A percentile compares a stretch with the other conserved stretches of the same genome.
These are phyloP conservation scores for Jaapia argillacea DNA, from an alignment of 768 basidiomycete genomes.

Conservation along the genomic window DNA sequence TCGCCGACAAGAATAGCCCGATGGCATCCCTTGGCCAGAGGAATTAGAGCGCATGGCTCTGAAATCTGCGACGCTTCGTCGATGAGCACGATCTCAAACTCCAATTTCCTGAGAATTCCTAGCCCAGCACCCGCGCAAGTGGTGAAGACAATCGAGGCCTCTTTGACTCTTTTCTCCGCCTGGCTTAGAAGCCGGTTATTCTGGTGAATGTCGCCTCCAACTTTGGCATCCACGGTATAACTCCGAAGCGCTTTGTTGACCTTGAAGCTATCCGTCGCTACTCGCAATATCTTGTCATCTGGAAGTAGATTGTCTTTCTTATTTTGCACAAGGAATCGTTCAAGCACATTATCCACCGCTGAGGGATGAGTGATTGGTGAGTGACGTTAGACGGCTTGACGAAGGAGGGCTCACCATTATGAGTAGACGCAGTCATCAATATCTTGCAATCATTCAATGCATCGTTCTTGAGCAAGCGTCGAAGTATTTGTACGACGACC, in stretches of 20 bases:
- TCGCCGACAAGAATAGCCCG: constrained; percentile 58
- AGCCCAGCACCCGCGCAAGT: constrained; percentile 60
- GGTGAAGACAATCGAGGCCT: constrained; percentile 49
- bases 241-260: constrained; percentile 47
- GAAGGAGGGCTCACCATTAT: constrained; percentile 36
- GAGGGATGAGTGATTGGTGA: neutral
- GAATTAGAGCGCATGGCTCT: constrained; percentile 55
- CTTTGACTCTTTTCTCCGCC: constrained; percentile 47
- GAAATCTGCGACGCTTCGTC: constrained; percentile 69
- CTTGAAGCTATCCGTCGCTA: constrained; percentile 55
- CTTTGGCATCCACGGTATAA: constrained; percentile 54
- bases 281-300: constrained; percentile 53
- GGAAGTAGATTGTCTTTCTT: constrained; percentile 29
- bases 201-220: constrained; percentile 55
- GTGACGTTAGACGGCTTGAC: neutral
- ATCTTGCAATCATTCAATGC: constrained; percentile 32
- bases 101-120: constrained; percentile 40
- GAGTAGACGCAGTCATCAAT: constrained; percentile 63
- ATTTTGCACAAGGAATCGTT: constrained; percentile 47
- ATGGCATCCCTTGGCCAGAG: constrained; percentile 52
- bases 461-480: constrained; percentile 23
- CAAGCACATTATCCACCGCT: constrained; percentile 66
- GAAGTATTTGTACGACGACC: constrained; percentile 53
- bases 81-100: constrained; percentile 54
- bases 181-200: constrained; percentile 46